Conservation (phyloP, 345 rosid genomes). For the Crucihimalaya himalaica region DNA sequence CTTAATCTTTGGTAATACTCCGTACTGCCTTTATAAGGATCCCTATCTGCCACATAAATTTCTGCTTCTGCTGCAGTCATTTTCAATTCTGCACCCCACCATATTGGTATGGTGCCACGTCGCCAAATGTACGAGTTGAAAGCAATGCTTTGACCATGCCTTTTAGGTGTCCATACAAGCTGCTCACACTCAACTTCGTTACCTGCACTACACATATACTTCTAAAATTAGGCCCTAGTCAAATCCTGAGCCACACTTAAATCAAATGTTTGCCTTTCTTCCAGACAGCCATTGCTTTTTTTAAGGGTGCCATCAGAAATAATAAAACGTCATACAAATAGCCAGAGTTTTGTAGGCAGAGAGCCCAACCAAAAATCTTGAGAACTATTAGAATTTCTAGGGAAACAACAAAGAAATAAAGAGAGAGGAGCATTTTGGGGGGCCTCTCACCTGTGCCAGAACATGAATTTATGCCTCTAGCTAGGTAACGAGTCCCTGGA, state of each 20-base stretch:
- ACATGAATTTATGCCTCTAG: constrained; percentile 97
- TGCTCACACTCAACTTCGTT: constrained; percentile 99
- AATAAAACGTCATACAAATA: constrained; percentile 3
- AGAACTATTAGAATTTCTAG: not conserved
- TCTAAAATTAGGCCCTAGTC: constrained; percentile 39
- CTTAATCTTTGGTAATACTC: constrained; percentile 86
- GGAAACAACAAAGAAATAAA: not conserved
- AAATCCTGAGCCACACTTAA: constrained; percentile 27
- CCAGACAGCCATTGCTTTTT: constrained; percentile 20
- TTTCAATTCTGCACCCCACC: constrained; percentile 99
- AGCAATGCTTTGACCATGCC: constrained; percentile 70
- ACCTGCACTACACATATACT: constrained; percentile 60
- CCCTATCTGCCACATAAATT: constrained; percentile 82
- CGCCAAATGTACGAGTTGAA: constrained; percentile 90
- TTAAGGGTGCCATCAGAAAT: constrained; percentile 3
- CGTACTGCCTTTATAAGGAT: constrained; percentile 90
- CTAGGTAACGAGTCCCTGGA: constrained; percentile 98
- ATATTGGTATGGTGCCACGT: constrained; percentile 94
- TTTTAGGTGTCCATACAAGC: constrained; percentile 91
- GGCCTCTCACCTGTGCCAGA: constrained; percentile 80
- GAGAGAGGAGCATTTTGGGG: constrained; percentile 13
- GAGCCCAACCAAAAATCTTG: constrained; percentile 9
- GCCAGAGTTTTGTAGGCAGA: constrained; percentile 15
- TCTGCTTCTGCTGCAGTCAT: constrained; percentile 96
- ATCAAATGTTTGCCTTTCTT: not conserved